Evolutionary conservation across 2,329 filamentous ascomycete genomes (phyloP), one percentile per base, ranked within the genome.

Genomic region (Basipetospora chlamydospora): DNA sequence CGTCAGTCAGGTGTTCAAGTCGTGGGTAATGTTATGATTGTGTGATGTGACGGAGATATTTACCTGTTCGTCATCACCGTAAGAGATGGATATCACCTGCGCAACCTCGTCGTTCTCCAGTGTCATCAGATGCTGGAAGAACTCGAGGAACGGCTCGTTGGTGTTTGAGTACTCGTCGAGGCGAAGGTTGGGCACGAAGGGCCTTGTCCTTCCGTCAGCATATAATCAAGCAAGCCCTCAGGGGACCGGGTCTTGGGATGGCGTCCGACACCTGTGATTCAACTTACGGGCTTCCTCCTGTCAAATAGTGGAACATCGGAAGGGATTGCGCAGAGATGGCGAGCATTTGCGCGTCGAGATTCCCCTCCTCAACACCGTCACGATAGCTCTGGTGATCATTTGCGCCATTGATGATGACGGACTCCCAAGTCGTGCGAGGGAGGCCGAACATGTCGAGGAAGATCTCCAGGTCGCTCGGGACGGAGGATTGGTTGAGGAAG

Each of bases 131-230:
- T 70, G 70, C 39, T 70, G 61, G 8, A 79, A 61, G 53, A 73
- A 79, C n/a, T 68, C 67, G 1, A 80, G 60, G 51, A 78, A 82
- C 1, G 76, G 76, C 56, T 80, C 77, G 51, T 80, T 78, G n/a
- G 57, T 59, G 44, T 74, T 66, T 43, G 57, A 44, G 7, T 48
- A 49, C 11, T 44, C 40, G 30, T 46, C 35, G 16, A 41, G 38
- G 17, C 44, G 26, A n/a, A 49, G 30, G 40, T 49, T 45, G 17
- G 49, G 46, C 26, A 46, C 55, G 6, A 56, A 52, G 37, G 58
- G 56, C 17, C 38, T 39, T n/a, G 13, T 12, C 12, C n/a, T n/a
- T n/a, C n/a, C n/a, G n/a, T n/a, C n/a, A n/a, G n/a, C n/a, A n/a
- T n/a, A n/a, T n/a, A n/a, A n/a, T n/a, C n/a, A n/a, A n/a, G n/a